These are phyloP conservation scores for Leccinum uliginosum DNA, from an alignment of 768 basidiomycete species.

Conservation along the genomic window DNA sequence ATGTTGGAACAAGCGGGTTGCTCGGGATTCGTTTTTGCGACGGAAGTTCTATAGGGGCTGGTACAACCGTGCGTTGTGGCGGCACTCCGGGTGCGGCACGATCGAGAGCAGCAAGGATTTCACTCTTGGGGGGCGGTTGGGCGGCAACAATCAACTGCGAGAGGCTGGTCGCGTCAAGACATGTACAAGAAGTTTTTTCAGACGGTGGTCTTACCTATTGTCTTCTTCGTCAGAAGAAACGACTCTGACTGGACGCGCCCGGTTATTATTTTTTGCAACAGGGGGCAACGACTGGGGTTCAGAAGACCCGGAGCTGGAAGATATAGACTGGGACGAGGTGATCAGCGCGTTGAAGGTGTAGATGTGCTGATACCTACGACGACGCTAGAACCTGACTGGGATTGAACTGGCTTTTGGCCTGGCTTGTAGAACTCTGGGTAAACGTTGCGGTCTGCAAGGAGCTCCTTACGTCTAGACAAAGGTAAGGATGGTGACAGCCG, in stretches of 20 bases:
- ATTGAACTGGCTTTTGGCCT: constrained; percentile 12
- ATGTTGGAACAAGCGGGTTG: constrained; percentile 10
- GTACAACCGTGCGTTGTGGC: constrained; percentile 23
- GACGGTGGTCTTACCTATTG: constrained; percentile 5
- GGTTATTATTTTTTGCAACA: constrained; percentile 2
- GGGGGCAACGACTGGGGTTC: constrained; percentile 19
- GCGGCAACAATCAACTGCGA: not conserved
- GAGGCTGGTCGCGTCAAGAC: constrained; percentile 10
- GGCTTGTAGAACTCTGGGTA: constrained; percentile 30
- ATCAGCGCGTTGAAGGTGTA: not conserved
- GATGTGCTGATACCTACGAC: constrained; percentile 18
- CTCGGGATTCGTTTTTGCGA: constrained; percentile 16
- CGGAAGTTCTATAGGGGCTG: constrained; percentile 31
- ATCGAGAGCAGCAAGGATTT: constrained; percentile 22
- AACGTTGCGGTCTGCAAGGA: constrained; percentile 21
- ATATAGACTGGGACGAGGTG: constrained; percentile 18
- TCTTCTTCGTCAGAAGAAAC: constrained; percentile 33
- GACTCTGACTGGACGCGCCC: constrained; percentile 12
- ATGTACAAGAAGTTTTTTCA: not conserved
- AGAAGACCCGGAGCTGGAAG: constrained; percentile 20
- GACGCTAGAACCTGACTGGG: constrained; percentile 2
- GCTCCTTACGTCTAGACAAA: constrained; percentile 22
- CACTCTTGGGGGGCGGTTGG: constrained; percentile 7
- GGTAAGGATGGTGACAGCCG: not conserved
- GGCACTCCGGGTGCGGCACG: constrained; percentile 14